These are phyloP conservation scores for Globisporangium middletonii DNA, from an alignment of 352 stramenopile species.

Conservation along the genomic window DNA sequence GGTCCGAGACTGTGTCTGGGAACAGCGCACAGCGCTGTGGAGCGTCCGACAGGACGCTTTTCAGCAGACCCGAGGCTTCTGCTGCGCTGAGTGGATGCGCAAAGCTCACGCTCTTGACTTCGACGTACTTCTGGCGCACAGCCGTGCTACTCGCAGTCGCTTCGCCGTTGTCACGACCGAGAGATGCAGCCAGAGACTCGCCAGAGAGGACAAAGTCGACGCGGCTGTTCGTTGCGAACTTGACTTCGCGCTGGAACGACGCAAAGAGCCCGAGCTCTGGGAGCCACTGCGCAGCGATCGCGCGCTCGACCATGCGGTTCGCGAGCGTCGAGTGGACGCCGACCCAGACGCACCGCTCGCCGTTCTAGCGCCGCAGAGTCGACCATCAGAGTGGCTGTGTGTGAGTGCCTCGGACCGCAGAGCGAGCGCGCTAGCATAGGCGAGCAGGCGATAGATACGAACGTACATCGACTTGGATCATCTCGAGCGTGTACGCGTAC, in stretches of 20 bases:
- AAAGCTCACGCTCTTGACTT: slow-evolving; percentile 84
- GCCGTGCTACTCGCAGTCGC: too few relatives aligned
- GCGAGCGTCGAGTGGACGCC: slow-evolving; percentile 71
- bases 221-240: slow-evolving; percentile 75
- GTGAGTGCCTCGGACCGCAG: not conserved
- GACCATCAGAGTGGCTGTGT: too few relatives aligned
- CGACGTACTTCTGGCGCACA: slow-evolving; percentile 64
- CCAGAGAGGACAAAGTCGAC: slow-evolving; percentile 74
- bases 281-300: slow-evolving; percentile 55
- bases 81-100: slow-evolving; percentile 16
- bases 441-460: not conserved
- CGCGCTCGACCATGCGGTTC: slow-evolving; percentile 76
- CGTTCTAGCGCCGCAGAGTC: slow-evolving; percentile 36
- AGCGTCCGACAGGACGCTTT: not conserved
- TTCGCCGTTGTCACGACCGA: too few relatives aligned
- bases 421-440: too few relatives aligned
- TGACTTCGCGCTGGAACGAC: slow-evolving; percentile 60
- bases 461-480: slow-evolving; percentile 77
- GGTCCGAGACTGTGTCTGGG: slow-evolving; percentile 68
- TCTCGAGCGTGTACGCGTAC: slow-evolving; percentile 81
- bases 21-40: slow-evolving; percentile 50
- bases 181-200: slow-evolving; percentile 18
- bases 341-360: slow-evolving; percentile 59
- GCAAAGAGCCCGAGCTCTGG: slow-evolving; percentile 52
- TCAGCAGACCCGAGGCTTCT: not conserved